Conservation (phyloP, 1,139 yeast genomes). For the Blastobotrys apis region DNA sequence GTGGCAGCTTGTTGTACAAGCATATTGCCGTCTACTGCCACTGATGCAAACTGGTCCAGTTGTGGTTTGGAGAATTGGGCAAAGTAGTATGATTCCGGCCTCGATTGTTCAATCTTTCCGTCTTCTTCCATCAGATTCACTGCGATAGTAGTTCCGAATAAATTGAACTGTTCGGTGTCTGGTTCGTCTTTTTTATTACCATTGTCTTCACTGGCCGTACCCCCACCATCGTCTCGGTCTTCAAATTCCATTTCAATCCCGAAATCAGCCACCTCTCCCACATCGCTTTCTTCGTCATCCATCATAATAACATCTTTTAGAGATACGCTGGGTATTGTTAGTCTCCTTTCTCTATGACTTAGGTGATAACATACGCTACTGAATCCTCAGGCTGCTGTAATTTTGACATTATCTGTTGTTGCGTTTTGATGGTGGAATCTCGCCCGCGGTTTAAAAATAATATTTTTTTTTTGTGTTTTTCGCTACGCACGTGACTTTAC, state of each 20-base stretch:
- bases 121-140: conserved; percentile 15
- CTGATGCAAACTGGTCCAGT: conserved; percentile 12
- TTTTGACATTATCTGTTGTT: neutral
- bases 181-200: conserved; percentile 15
- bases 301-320: conserved; percentile 7
- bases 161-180: conserved; percentile 11
- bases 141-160: conserved; percentile 12
- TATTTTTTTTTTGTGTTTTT: too few species aligned
- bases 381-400: neutral
- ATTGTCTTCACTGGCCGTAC: too few species aligned
- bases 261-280: conserved; percentile 12
- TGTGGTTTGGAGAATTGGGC: conserved; percentile 15
- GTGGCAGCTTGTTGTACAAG: conserved; percentile 16
- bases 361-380: neutral
- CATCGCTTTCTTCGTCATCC: conserved; percentile 6
- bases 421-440: too few species aligned
- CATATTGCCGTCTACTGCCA: conserved; percentile 27
- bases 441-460: too few species aligned
- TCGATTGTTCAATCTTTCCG: conserved; percentile 10
- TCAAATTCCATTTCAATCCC: conserved; percentile 25
- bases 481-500: too few species aligned
- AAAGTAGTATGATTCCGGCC: conserved; percentile 30
- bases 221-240: conserved; percentile 16
- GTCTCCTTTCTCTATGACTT: neutral
- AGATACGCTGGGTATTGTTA: too few species aligned